Conservation (phyloP, 768 basidiomycete species). For the Boletus rubropictus region DNA sequence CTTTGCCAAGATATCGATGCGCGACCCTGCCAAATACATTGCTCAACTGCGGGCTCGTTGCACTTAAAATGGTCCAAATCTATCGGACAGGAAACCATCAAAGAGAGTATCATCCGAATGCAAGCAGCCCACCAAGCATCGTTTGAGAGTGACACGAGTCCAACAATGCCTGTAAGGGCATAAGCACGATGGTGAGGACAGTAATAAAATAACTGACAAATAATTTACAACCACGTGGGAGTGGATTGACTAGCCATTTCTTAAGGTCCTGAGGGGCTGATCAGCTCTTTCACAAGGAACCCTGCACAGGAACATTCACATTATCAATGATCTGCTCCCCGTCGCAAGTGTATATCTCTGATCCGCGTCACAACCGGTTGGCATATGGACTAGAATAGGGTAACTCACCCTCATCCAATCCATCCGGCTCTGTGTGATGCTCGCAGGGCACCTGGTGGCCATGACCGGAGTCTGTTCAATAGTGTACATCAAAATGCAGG, state of each 20-base stretch:
- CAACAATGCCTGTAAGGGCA: conserved; percentile 19
- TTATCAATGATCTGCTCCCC: conserved; percentile 20
- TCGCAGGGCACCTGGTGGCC: conserved; percentile 39
- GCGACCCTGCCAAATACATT: neutral
- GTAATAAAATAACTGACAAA: conserved; percentile 18
- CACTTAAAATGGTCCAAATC: conserved; percentile 26
- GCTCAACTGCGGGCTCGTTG: conserved; percentile 15
- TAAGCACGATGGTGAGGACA: neutral
- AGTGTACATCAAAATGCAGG: neutral
- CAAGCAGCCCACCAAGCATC: conserved; percentile 19
- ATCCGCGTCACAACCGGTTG: neutral
- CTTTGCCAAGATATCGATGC: conserved; percentile 5
- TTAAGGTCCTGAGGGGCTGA: conserved; percentile 16
- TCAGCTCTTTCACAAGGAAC: conserved; percentile 32
- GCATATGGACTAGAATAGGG: neutral
- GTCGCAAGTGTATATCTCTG: conserved; percentile 12
- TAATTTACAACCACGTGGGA: conserved; percentile 24
- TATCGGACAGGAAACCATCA: neutral
- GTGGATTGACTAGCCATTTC: conserved; percentile 20
- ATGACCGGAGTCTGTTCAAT: conserved; percentile 46
- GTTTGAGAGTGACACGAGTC: conserved; percentile 29
- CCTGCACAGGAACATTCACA: conserved; percentile 16
- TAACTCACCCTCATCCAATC: conserved; percentile 45
- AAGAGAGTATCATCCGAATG: neutral
- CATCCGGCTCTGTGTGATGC: conserved; percentile 45